Base-by-base conservation (phyloP, 257 asterid species). In the Solanum sejunctum region DNA sequence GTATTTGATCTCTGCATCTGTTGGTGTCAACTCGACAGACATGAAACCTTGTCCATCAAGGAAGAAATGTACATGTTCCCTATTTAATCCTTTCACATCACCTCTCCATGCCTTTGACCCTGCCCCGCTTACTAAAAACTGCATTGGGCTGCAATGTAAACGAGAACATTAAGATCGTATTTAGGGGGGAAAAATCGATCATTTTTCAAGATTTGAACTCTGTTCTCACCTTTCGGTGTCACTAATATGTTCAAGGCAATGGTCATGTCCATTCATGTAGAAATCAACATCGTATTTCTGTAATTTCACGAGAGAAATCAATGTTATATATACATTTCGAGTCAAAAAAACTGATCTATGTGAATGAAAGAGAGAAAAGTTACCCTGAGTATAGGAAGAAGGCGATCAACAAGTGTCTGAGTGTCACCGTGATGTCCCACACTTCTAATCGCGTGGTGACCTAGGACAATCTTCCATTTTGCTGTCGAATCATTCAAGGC, bases 71-170 rank as follows among this genome's bases (percentile, higher is more conserved):
- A 94, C 77, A 45, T 72, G 85, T 13, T 89, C 84, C 7, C 66
- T 83, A 18, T 87, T 88, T 45, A 85, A 26, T 58, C 75, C 85
- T 71, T 90, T 92, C 0, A 93, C 56, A 79, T 95, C 98, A n/a
- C 98, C 97, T 61, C 96, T 91, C 98, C 98, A 94, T 1, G 98
- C 98, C 90, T 94, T 95, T 16, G 98, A 95, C 6, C 98, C 98
- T 1, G 97, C 98, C 67, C 98, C 98, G 52, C 98, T 95, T 7
- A 96, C 93, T 80, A 95, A 52, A 81, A 93, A 95, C 54, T 93
- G 94, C 8, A 95, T 91, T 1, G 92, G 94, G 80, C 98, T 95
- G 87, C 86, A 88, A 86, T 26, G 7, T 3, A 49, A 75, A 43
- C 21, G 10, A 75, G 11, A 43, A 47, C 16, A 41, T 39, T 9